Evolutionary conservation across 139 green algal species (phyloP), one percentile per base, ranked within the genome.

Genomic region (Chlamydomonas urium): DNA sequence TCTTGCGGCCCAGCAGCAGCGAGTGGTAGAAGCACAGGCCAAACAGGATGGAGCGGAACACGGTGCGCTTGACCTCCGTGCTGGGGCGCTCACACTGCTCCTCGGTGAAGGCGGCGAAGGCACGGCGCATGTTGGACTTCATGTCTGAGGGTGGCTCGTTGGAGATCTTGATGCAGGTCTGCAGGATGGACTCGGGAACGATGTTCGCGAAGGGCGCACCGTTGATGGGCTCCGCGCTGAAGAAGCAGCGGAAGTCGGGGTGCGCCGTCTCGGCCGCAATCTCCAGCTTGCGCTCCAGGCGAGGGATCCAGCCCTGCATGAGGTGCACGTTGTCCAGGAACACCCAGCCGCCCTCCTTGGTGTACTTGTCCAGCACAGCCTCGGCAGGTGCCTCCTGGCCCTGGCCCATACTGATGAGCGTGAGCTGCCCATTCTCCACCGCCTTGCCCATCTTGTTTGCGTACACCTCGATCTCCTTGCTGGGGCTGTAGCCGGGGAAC

Each of bases 251-350:
- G 90, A 96, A 96, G 75, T 92, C 88, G 4, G 81, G 58, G 81
- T 96, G 90, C 36, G 86, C 88, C 14, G 81, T 84, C 75, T 93
- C 90, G 23, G 87, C 85, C 23, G 86, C 90, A 61, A 89, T 77
- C 80, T 96, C 90, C 45, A 96, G 87, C 86, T 93, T 92, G 75
- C 86, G 83, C 79, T 96, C 90, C 56, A 96, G 83, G 31, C 79
- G 79, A 23, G 91, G 90, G 42, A 95, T 89, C 91, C 91, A 97
- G 71, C 86, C 89, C 74, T 90, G 87, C 90, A 96, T 96, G 35
- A 96, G 82, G 74, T 96, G 90, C 72, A 96, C 87, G 78, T 96
- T 96, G 84, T 96, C 90, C 79, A 96, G 73, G 82, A 96, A 96
- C 57, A 96, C 90, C 90, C 90, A 96, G 48, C 90, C 90, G 38